Evolutionary conservation across 768 basidiomycete genomes (phyloP).

Genomic region (Lentinula edodes): DNA sequence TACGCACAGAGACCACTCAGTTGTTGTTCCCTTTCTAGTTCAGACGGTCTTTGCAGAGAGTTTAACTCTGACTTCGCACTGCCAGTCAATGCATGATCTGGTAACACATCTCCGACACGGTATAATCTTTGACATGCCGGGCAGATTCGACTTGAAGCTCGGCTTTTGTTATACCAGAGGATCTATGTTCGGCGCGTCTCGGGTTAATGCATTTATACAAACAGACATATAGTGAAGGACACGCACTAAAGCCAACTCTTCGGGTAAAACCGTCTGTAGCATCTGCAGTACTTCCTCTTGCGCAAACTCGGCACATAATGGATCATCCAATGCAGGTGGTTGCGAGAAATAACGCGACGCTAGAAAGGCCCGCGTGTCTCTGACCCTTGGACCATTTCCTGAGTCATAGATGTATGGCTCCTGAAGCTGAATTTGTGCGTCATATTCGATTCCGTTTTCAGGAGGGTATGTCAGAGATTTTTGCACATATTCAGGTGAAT

Average conservation of each 20-base stretch:
- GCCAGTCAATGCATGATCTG: constrained; percentile 28
- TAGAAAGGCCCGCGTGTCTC: constrained; percentile 61
- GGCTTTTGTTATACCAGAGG: constrained; percentile 84
- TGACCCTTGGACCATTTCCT: constrained; percentile 74
- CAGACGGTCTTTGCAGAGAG: constrained; percentile 22
- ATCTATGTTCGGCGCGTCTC: constrained; percentile 35
- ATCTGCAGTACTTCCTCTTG: constrained; percentile 72
- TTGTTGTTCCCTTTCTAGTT: constrained; percentile 53
- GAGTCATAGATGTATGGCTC: constrained; percentile 70
- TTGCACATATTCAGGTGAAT: not conserved
- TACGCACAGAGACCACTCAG: constrained; percentile 75
- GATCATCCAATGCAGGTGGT: constrained; percentile 56
- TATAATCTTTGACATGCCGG: constrained; percentile 76
- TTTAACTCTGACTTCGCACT: constrained; percentile 8
- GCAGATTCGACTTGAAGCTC: constrained; percentile 63
- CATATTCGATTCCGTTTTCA: not conserved
- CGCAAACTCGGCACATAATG: constrained; percentile 72
- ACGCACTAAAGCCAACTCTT: constrained; percentile 66
- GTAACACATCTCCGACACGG: constrained; percentile 58
- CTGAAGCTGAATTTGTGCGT: constrained; percentile 23
- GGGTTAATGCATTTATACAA: not conserved
- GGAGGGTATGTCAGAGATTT: not conserved
- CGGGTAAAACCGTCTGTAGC: constrained; percentile 61
- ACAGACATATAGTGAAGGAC: not conserved
- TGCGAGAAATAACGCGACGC: constrained; percentile 59